These are phyloP conservation scores for Penicillium olsonii DNA, from an alignment of 2,329 filamentous ascomycete species.

Conservation along the genomic window DNA sequence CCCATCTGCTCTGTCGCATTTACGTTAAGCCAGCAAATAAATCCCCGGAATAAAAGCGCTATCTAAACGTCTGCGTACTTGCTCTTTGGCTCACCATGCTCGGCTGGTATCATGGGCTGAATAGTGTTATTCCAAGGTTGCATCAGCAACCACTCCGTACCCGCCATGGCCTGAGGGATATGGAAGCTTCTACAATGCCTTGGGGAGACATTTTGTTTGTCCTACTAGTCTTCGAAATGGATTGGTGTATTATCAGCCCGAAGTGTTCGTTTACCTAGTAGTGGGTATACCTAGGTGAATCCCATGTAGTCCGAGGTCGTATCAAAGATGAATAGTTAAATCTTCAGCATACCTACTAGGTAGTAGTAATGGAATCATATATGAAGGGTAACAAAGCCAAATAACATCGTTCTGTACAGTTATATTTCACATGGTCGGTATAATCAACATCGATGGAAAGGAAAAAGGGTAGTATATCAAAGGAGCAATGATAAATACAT, in stretches of 20 bases:
- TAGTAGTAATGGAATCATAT: not conserved
- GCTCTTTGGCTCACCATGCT: not conserved
- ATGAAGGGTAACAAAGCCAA: not conserved
- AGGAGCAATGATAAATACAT: not conserved
- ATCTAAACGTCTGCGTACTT: not conserved
- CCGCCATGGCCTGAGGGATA: too few relatives aligned
- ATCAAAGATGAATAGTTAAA: too few relatives aligned
- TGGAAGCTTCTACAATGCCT: too few relatives aligned
- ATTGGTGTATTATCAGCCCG: too few relatives aligned
- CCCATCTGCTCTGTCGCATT: conserved; percentile 3
- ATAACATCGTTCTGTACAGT: not conserved
- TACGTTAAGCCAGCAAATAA: not conserved
- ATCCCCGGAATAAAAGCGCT: not conserved
- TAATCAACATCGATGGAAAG: not conserved
- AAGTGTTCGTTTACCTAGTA: too few relatives aligned
- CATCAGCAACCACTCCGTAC: too few relatives aligned
- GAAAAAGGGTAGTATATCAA: not conserved
- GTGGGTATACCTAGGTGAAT: too few relatives aligned
- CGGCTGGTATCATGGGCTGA: too few relatives aligned
- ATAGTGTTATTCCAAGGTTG: too few relatives aligned
- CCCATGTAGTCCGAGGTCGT: too few relatives aligned
- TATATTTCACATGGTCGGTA: not conserved
- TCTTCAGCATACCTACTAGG: too few relatives aligned
- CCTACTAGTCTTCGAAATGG: not conserved
- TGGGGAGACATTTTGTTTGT: too few relatives aligned